Evolutionary conservation across 1,284 basidiomycete species (phyloP).

Genomic region (Leccinum pachyderme): DNA sequence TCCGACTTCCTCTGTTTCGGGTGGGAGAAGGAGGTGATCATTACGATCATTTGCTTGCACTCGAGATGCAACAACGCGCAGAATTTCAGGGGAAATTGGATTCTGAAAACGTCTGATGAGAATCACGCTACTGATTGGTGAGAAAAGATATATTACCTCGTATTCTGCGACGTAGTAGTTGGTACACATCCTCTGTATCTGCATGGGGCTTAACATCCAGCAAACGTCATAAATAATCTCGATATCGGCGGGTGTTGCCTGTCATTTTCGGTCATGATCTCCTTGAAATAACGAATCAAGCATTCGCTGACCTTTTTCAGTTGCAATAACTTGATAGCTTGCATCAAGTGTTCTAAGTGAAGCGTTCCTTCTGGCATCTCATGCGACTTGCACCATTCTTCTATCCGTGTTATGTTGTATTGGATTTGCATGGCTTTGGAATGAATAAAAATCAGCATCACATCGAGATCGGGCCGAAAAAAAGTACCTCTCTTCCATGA

Average conservation of each 20-base stretch:
- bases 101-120: conserved; percentile 49
- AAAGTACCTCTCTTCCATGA: conserved; percentile 96
- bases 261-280: conserved; percentile 12
- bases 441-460: background rate
- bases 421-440: conserved; percentile 95
- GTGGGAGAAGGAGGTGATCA: conserved; percentile 90
- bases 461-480: background rate
- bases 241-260: conserved; percentile 91
- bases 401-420: conserved; percentile 97
- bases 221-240: conserved; percentile 99
- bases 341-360: conserved; percentile 98
- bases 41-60: conserved; percentile 94
- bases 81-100: conserved; percentile 94
- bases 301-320: conserved; percentile 83
- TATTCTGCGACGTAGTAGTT: conserved; percentile 99
- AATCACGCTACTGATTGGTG: conserved; percentile 3
- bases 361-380: conserved; percentile 99
- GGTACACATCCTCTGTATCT: conserved; percentile 98
- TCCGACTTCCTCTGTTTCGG: conserved; percentile 94
- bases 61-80: conserved; percentile 92
- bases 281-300: background rate
- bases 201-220: conserved; percentile 99
- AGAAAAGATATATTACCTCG: conserved; percentile 58
- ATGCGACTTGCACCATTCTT: conserved; percentile 97
- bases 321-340: conserved; percentile 97